Evolutionary conservation across 441 rosid genomes (phyloP), one percentile per base, ranked within the genome.

Genomic region (Arabidopsis lyrata): DNA sequence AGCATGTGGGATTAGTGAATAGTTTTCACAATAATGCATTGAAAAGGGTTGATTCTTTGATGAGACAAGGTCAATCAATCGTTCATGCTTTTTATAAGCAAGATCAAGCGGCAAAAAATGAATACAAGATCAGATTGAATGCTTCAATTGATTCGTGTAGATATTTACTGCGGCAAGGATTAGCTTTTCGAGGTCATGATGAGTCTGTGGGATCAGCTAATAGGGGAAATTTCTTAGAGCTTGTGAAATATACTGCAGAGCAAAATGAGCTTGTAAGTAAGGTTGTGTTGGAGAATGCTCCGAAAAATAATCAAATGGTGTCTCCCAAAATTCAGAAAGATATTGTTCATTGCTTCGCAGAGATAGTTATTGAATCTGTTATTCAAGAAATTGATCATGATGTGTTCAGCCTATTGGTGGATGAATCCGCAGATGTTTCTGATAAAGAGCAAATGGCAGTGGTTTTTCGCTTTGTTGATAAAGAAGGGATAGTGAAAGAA

Each of bases 41-140:
- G 2, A 59, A 59, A 7, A 38, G 2, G 11, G 64, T 3, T 59
- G 47, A 59, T 22, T 2, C 2, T 29, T 14, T 63, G 41, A n/a
- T 45, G 39, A 29, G 1, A 2, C 11, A 1, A 63, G 6, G 68
- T 29, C 68, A 63, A 31, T 63, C 11, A 29, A 29, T 63, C 2
- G 16, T 16, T 29, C 44, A 63, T 47, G 24, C 24, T 22, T 22
- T 22, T 22, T 22, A 22, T 22, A 22, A 22, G 20, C 20, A 18
- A 18, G 20, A 18, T 18, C 20, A 18, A 8, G 52, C 38, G 0
- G 2, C 20, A 18, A 27, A 61, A 61, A 61, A 61, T 41, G 5
- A 61, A 61, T 61, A 61, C 22, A 61, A 4, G 1, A 41, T 61
- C 50, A 61, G 6, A 61, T 24, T 24, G 36, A 61, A 41, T 41